A percentile compares a stretch with the other conserved stretches of the same genome.
Conservation (phyloP, 2,329 filamentous ascomycete species). For the Ilyonectria robusta region DNA sequence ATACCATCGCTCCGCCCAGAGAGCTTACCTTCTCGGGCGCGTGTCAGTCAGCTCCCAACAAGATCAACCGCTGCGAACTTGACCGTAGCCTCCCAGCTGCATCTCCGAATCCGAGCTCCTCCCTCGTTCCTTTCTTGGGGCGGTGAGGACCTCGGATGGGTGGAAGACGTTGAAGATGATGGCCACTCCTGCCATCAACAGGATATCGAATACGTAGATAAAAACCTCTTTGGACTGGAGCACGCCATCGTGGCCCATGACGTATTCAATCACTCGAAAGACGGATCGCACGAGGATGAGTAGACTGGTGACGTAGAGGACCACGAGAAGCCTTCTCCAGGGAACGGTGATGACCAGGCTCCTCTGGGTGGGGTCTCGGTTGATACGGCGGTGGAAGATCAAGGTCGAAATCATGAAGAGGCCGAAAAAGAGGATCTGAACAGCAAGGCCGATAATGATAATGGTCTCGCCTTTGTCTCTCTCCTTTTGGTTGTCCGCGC, state of each 20-base stretch:
- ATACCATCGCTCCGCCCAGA: neutral
- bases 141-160: conserved; percentile 3
- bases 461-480: conserved; percentile 56
- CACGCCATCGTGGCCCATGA: conserved; percentile 48
- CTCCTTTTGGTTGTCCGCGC: neutral
- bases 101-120: conserved; percentile 10
- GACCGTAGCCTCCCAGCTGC: conserved; percentile 6
- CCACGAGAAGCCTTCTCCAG: conserved; percentile 44
- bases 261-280: conserved; percentile 58
- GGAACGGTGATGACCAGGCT: conserved; percentile 35
- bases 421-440: conserved; percentile 67
- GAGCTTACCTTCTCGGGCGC: neutral
- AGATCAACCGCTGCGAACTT: no score
- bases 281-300: conserved; percentile 57
- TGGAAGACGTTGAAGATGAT: conserved; percentile 32
- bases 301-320: conserved; percentile 36
- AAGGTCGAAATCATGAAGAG: conserved; percentile 63
- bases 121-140: neutral
- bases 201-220: conserved; percentile 52
- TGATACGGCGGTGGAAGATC: conserved; percentile 57
- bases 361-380: conserved; percentile 8
- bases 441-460: conserved; percentile 63
- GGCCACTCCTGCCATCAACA: conserved; percentile 47
- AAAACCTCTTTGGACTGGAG: conserved; percentile 49
- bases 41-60: no score